Base-by-base conservation (phyloP, 345 rosid genomes). In the Psidium friedrichsthalianum region DNA sequence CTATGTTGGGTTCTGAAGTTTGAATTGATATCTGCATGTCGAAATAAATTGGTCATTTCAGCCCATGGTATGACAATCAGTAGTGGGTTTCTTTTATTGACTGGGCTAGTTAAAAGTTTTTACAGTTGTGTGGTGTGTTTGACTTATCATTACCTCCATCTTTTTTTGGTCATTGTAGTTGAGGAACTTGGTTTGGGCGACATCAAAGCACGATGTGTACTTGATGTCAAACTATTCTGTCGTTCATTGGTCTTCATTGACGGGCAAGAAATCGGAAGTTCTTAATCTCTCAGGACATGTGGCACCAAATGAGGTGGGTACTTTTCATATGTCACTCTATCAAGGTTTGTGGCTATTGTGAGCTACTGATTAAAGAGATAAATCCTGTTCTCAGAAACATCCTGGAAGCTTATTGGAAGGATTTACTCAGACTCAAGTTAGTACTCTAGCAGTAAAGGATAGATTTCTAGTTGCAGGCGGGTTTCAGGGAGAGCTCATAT, bases 161-260 rank as follows among this genome's bases (percentile, higher is more conserved):
- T 49, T 84, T 86, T n/a, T 51, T 85, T 81, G 87, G 58, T 36
- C 86, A 91, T 49, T 92, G 91, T 90, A 95, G 95, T 89, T 95
- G 88, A 91, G 98, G 94, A 95, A 95, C 89, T 89, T 95, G 89
- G 93, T 95, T 51, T 93, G 98, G 95, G 94, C 96, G 42, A 91
- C 95, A 47, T 91, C 98, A 49, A 94, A 95, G 89, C 96, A 94
- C 21, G 92, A 95, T 89, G 95, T 95, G 84, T 95, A 93, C 89
- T 92, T 95, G 76, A 76, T 94, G 94, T 93, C 95, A 22, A 89
- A 92, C 83, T 94, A 88, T 89, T 92, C 94, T 51, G 90, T 91
- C 76, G 69, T 93, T 56, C 98, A 94, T 87, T 95, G 96, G 96
- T 92, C 94, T 61, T 91, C 98, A 36, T 86, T 95, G 89, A 88